These are phyloP conservation scores for Allomyces macrogynus DNA, from an alignment of 192 early-diverging fungal species.

Conservation along the genomic window DNA sequence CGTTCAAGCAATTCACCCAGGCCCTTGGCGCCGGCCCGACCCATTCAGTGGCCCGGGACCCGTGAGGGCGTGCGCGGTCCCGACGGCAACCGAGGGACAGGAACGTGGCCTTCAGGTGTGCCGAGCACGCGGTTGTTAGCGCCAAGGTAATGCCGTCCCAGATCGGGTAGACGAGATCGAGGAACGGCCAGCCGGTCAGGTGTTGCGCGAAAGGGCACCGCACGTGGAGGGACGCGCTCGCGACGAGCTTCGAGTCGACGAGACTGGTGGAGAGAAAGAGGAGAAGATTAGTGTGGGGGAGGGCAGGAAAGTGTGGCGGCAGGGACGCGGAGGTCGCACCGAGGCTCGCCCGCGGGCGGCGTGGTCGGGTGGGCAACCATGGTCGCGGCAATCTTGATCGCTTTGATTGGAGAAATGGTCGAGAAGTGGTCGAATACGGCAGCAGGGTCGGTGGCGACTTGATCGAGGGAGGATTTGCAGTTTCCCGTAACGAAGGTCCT, in stretches of 20 bases:
- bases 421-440: no score
- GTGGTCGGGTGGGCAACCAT: no score
- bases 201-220: slow-evolving; percentile 51
- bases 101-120: slow-evolving; percentile 63
- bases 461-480: no score
- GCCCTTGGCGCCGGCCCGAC: slow-evolving; percentile 73
- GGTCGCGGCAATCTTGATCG: no score
- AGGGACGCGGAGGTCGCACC: no score
- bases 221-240: slow-evolving; percentile 56
- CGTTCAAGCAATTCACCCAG: no score
- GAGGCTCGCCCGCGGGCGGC: no score
- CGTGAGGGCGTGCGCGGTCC: slow-evolving; percentile 55
- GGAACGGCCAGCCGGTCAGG: slow-evolving; percentile 67
- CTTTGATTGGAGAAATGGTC: no score
- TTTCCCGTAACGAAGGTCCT: no score
- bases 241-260: slow-evolving; percentile 45
- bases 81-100: slow-evolving; percentile 42
- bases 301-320: no score
- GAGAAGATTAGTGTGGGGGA: no score
- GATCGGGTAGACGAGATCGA: slow-evolving; percentile 41
- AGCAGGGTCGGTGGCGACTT: no score
- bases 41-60: slow-evolving; percentile 81
- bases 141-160: slow-evolving; percentile 68
- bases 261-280: slow-evolving; percentile 5
- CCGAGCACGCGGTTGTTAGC: slow-evolving; percentile 54